Conservation (phyloP, 139 green algal genomes). For the Coelastrella sp. region DNA sequence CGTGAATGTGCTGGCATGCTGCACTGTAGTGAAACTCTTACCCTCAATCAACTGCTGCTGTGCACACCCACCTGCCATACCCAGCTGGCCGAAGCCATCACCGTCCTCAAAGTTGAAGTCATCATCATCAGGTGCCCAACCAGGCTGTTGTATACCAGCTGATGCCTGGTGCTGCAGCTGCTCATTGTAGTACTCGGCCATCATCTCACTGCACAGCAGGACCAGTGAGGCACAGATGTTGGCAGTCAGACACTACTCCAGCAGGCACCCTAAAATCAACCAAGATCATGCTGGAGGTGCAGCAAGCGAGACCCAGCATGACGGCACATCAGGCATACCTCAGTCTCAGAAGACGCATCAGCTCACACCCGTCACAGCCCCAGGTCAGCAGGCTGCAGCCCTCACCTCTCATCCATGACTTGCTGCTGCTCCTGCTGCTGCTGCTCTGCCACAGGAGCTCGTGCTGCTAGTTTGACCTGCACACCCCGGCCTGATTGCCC, state of each 20-base stretch:
- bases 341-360: no score
- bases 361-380: no score
- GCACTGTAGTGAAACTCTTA: no score
- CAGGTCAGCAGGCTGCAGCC: not conserved
- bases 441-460: not conserved
- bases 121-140: not conserved
- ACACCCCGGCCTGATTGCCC: not conserved
- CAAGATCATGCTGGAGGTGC: no score
- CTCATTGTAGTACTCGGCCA: constrained; percentile 14
- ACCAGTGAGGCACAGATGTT: not conserved
- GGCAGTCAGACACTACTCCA: no score
- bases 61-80: not conserved
- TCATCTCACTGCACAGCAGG: not conserved
- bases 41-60: not conserved
- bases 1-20: no score
- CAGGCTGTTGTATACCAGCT: not conserved
- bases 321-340: no score
- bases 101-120: not conserved
- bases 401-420: constrained; percentile 21
- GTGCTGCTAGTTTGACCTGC: constrained; percentile 34
- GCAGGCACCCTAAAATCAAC: no score
- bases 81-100: constrained; percentile 20
- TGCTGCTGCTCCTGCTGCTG: constrained; percentile 35
- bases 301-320: no score
- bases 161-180: not conserved